Evolutionary conservation across 2,329 filamentous ascomycete genomes (phyloP), one percentile per base, ranked within the genome.

Genomic region (Pleomassaria siparia): DNA sequence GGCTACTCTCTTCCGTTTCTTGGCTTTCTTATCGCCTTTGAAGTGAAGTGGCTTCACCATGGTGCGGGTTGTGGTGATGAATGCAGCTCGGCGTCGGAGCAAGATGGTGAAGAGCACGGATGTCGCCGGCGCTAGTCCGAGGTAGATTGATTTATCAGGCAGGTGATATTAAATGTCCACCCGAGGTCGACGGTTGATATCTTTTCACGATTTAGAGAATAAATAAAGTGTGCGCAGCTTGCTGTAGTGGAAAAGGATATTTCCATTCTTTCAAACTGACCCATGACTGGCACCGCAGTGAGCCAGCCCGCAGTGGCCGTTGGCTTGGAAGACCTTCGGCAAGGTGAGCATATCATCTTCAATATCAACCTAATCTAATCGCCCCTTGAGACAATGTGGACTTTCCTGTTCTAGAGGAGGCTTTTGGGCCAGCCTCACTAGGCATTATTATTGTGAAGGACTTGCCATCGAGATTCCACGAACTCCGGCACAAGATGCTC

Each of bases 11-110:
- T 96, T 96, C 70, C 90, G 83, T 79, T 96, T 96, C 74, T 94
- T 96, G 28, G 83, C 76, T 75, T 94, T 94, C 74, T 95, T 96
- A 75, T 99, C 94, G 78, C 94, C 94, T 75, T 99, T 99, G 80
- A 99, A 99, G 40, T 84, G 80, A 49, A 99, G 82, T 40, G 92
- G 86, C 71, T 95, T 96, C 60, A 95, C 86, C 88, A 94, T 94
- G 52, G 32, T 41, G 47, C 36, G 53, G 22, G 20, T 39, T 35
- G 22, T 43, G 36, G 33, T 42, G 39, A 26, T 25, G 32, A 39
- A 2, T 29, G 7, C 16, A 16, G 29, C 20, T 24, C 24, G 29
- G 45, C 20, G 39, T 47, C 25, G 29, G 41, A 26, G 13, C n/a
- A 22, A 16, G 15, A 20, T 8, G 35, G 18, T 18, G 21, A n/a